A percentile compares a stretch with the other conserved stretches of the same genome.
phyloP scores from a whole-genome alignment of 495 filamentous ascomycete genomes.

The Beverwykella pulmonaria region DNA sequence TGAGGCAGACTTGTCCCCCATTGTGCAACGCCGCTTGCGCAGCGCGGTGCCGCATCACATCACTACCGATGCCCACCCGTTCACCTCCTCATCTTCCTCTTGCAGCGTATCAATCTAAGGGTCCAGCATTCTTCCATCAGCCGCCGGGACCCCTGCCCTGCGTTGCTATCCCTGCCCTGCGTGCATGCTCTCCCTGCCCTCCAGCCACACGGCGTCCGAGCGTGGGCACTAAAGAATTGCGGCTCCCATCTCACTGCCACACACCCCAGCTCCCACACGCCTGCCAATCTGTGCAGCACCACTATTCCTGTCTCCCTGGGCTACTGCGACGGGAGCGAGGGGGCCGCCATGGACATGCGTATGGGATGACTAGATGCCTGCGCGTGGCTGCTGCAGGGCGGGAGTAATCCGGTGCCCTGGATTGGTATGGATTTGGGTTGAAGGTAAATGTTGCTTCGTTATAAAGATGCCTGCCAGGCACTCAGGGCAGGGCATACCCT shows the following conservation, averaged over 20 bases:
- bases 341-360: neutral
- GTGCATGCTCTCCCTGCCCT: neutral
- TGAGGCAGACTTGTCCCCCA: too few relatives aligned
- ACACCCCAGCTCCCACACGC: conserved; percentile 18
- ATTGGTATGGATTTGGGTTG: neutral
- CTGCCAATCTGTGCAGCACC: neutral
- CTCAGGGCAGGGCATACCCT: neutral
- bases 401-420: conserved; percentile 10
- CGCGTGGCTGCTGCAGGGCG: neutral
- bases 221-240: conserved; percentile 1
- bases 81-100: neutral
- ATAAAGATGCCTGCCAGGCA: conserved; percentile 36
- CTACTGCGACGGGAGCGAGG: too few relatives aligned
- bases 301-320: neutral
- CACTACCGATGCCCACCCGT: neutral
- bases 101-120: neutral
- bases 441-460: too few relatives aligned
- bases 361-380: conserved; percentile 1
- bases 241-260: conserved; percentile 23
- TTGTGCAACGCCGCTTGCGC: neutral
- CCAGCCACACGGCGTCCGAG: neutral
- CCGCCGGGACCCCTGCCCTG: neutral
- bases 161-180: neutral
- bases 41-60: neutral
- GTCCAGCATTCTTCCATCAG: neutral